Evolutionary conservation across 768 basidiomycete genomes (phyloP), one percentile per base, ranked within the genome.

Genomic region (Hygrocybe coccinea): DNA sequence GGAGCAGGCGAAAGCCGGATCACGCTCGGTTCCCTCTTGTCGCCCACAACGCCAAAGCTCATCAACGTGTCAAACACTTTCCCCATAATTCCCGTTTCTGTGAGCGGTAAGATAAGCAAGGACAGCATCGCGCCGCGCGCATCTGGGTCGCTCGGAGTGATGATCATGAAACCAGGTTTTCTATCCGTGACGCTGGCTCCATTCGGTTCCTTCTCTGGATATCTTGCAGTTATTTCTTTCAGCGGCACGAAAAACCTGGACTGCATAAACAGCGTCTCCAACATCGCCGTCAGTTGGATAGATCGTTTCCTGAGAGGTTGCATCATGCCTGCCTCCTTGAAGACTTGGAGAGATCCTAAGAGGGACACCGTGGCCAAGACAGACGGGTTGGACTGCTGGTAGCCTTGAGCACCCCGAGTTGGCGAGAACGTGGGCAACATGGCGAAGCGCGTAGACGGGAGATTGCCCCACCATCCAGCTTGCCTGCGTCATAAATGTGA

Each of bases 391-490:
- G 95, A 97, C 69, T 95, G 89, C 67, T 97, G 95, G 73, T 89
- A 97, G 39, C 94, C 94, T 69, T 92, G 89, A 0, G 97, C 97
- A 53, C 97, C 97, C 17, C 78, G 79, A 59, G 91, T 89, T 8
- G 94, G 87, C 47, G 81, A 80, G 73, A 97, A 99, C 50, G 65
- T 76, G 11, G 86, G 76, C 24, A 89, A 86, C 95, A 98, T 98
- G 53, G 80, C 74, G 75, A 99, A 98, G 29, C 97, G 86, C 37
- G 93, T 95, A 52, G 75, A 66, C 25, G 85, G 79, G 63, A 92
- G 84, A 68, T 97, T 94, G 44, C 97, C 97, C 95, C 95, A 99
- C 97, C 97, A 99, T 44, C 97, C 97, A 38, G 92, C 86, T 58
- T 84, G 84, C 66, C 97, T 97, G 17, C 48, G 59, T 61, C 61